A percentile compares a stretch with the other conserved stretches of the same genome.
Conservation (phyloP, 768 basidiomycete species). For the Lentinula raphanica region DNA sequence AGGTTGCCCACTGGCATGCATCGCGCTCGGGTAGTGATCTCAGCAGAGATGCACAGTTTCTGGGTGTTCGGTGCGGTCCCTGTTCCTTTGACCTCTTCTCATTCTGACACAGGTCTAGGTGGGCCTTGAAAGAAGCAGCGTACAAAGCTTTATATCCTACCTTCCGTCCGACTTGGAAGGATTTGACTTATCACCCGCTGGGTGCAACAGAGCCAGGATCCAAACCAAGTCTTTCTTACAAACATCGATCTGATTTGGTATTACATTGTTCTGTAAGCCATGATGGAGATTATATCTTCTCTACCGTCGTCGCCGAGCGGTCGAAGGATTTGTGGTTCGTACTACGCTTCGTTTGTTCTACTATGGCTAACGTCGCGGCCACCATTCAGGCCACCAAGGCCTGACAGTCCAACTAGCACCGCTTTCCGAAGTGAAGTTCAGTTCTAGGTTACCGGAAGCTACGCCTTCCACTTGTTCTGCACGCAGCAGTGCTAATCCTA, state of each 20-base stretch:
- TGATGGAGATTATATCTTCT: constrained; percentile 72
- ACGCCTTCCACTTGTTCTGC: constrained; percentile 66
- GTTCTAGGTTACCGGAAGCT: constrained; percentile 39
- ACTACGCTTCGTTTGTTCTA: neutral
- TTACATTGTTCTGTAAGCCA: constrained; percentile 76
- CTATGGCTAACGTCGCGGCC: constrained; percentile 31
- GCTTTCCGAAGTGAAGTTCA: constrained; percentile 33
- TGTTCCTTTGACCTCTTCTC: neutral
- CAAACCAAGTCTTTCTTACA: constrained; percentile 41
- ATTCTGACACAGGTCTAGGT: constrained; percentile 36
- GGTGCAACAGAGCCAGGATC: constrained; percentile 23
- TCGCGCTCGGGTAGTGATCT: constrained; percentile 16
- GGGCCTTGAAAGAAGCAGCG: constrained; percentile 80
- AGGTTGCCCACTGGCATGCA: constrained; percentile 35
- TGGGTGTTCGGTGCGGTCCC: constrained; percentile 64
- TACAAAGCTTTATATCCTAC: constrained; percentile 79
- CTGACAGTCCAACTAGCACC: constrained; percentile 38
- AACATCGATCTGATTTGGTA: constrained; percentile 23
- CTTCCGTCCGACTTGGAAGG: constrained; percentile 66
- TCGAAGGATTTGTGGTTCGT: neutral
- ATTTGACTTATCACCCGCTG: constrained; percentile 46
- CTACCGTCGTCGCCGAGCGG: constrained; percentile 60
- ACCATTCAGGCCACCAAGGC: constrained; percentile 69
- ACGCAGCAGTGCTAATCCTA: constrained; percentile 77
- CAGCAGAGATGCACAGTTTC: constrained; percentile 36